Percentiles rank a stretch among this genome's conserved stretches.
These are phyloP conservation scores for Microthlaspi erraticum DNA, from an alignment of 345 rosid genomes.

Conservation along the genomic window DNA sequence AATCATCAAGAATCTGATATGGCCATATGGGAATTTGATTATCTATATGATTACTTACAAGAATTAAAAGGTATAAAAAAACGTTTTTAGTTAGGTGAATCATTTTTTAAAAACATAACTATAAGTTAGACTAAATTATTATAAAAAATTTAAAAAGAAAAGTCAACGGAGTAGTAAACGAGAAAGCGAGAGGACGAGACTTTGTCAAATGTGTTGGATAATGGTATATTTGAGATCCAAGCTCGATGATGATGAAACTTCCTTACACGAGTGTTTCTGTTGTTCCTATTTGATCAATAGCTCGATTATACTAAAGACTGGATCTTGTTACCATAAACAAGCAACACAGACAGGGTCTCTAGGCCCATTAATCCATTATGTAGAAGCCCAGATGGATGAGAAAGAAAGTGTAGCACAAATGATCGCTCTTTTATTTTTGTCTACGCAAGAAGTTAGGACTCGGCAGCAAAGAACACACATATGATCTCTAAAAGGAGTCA, in stretches of 20 bases:
- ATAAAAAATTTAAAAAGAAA: neutral
- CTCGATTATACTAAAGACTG: neutral
- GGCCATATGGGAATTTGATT: neutral
- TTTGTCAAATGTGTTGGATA: neutral
- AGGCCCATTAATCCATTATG: neutral
- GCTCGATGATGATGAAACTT: slow-evolving; percentile 4
- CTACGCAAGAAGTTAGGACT: too few species aligned
- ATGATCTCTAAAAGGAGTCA: neutral
- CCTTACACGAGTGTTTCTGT: slow-evolving; percentile 25
- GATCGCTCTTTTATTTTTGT: neutral
- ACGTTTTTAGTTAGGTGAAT: neutral
- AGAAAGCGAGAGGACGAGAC: slow-evolving; percentile 13
- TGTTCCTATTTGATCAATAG: neutral
- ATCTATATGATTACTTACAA: neutral
- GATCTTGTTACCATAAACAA: slow-evolving; percentile 1
- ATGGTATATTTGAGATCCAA: neutral
- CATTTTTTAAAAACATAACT: neutral
- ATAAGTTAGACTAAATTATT: neutral
- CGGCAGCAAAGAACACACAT: too few species aligned
- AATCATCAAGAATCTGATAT: neutral
- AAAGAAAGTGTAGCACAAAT: neutral
- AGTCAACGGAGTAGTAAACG: slow-evolving; percentile 27
- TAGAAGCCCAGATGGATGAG: neutral
- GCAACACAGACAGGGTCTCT: neutral
- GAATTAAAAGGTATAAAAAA: neutral